These are phyloP conservation scores for Dactylellina leptospora DNA, from an alignment of 2,329 filamentous ascomycete species.

Conservation along the genomic window DNA sequence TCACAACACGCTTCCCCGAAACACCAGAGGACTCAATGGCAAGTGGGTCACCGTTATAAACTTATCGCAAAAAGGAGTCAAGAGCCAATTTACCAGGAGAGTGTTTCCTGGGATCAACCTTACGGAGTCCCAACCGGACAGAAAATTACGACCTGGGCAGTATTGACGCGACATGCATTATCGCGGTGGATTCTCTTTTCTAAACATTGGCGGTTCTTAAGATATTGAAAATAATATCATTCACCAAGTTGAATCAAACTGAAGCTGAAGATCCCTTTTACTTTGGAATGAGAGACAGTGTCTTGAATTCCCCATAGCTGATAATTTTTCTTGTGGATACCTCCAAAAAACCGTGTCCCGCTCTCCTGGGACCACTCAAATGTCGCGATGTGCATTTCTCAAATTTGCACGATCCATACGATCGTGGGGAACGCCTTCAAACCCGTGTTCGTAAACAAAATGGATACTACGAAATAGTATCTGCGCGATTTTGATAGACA, in stretches of 20 bases:
- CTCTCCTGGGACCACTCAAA: constrained; percentile 33
- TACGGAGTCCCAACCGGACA: constrained; percentile 33
- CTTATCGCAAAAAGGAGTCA: constrained; percentile 32
- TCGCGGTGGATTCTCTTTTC: neutral
- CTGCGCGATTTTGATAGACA: constrained; percentile 52
- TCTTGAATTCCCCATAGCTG: constrained; percentile 16
- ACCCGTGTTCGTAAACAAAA: too few relatives aligned
- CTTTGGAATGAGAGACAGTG: constrained; percentile 16
- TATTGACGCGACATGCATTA: neutral
- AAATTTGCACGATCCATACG: constrained; percentile 19
- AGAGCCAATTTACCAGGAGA: constrained; percentile 40
- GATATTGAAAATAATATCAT: constrained; percentile 14
- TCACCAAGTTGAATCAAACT: constrained; percentile 1
- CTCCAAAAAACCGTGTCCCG: constrained; percentile 25
- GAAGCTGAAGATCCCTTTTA: constrained; percentile 7
- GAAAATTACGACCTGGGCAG: constrained; percentile 29
- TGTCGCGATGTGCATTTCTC: constrained; percentile 46
- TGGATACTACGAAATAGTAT: constrained; percentile 3
- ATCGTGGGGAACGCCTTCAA: constrained; percentile 15
- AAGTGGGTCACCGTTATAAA: constrained; percentile 12
- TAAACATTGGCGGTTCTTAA: constrained; percentile 14
- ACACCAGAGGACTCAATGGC: constrained; percentile 26
- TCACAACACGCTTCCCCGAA: constrained; percentile 32
- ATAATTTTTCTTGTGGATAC: constrained; percentile 11
- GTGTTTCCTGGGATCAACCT: constrained; percentile 47